Evolutionary conservation across 768 basidiomycete species (phyloP).

Genomic region (Gymnopilus dilepis): DNA sequence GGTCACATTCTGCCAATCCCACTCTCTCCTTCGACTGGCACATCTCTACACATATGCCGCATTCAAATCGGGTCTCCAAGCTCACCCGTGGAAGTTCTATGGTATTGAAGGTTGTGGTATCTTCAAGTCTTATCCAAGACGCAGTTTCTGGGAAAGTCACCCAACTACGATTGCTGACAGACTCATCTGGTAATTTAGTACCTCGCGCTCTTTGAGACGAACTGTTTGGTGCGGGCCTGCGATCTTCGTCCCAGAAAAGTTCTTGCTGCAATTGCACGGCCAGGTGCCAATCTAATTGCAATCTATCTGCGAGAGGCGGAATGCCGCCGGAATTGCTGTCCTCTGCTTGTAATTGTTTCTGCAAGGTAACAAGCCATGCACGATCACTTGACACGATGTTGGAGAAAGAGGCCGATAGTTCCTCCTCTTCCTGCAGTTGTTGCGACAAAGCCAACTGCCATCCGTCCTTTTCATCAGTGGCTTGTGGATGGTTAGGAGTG

Average conservation of each 20-base stretch:
- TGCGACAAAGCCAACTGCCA: slow-evolving; percentile 22
- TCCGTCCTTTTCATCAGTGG: slow-evolving; percentile 7
- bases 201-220: background rate
- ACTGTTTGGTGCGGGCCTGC: background rate
- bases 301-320: slow-evolving; percentile 10
- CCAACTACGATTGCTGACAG: background rate
- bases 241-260: slow-evolving; percentile 22
- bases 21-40: slow-evolving; percentile 47
- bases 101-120: slow-evolving; percentile 28
- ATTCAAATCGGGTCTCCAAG: slow-evolving; percentile 42
- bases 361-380: slow-evolving; percentile 25
- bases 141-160: slow-evolving; percentile 1
- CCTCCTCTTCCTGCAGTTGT: slow-evolving; percentile 32
- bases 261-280: slow-evolving; percentile 43
- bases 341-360: slow-evolving; percentile 18
- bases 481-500: background rate
- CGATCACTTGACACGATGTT: slow-evolving; percentile 13
- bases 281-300: slow-evolving; percentile 25
- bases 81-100: slow-evolving; percentile 24
- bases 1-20: slow-evolving; percentile 48
- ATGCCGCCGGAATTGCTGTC: slow-evolving; percentile 4
- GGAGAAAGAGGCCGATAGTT: slow-evolving; percentile 19
- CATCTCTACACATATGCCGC: slow-evolving; percentile 61
- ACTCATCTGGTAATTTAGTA: background rate
- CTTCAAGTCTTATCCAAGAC: background rate